phyloP scores from a whole-genome alignment of 2,329 filamentous ascomycete genomes.

The Sphaerulina populicola region DNA sequence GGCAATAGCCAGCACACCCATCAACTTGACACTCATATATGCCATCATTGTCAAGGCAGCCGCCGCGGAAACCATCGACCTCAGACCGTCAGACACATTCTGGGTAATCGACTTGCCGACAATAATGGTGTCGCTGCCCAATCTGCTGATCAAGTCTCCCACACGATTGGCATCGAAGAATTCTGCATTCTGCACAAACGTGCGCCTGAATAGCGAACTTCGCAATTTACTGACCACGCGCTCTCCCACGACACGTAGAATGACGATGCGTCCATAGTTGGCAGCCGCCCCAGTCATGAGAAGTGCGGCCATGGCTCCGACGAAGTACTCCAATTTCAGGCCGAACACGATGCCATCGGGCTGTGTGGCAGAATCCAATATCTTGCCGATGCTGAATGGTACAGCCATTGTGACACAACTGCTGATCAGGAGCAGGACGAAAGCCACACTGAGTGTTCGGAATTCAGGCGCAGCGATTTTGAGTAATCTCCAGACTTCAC shows the following conservation, averaged over 20 bases:
- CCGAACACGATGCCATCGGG: slow-evolving; percentile 67
- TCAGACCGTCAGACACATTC: slow-evolving; percentile 91
- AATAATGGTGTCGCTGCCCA: slow-evolving; percentile 94
- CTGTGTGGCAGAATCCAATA: slow-evolving; percentile 83
- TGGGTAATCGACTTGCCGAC: slow-evolving; percentile 98
- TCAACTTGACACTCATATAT: slow-evolving; percentile 88
- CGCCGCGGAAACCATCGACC: slow-evolving; percentile 78
- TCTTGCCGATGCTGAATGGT: slow-evolving; percentile 91
- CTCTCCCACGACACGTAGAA: slow-evolving; percentile 89
- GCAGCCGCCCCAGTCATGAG: slow-evolving; percentile 76
- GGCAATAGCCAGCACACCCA: slow-evolving; percentile 74
- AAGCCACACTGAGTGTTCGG: slow-evolving; percentile 68
- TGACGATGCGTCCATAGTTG: slow-evolving; percentile 89
- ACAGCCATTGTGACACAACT: slow-evolving; percentile 93
- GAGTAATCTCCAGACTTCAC: slow-evolving; percentile 77
- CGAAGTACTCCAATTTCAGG: slow-evolving; percentile 78
- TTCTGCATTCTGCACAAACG: slow-evolving; percentile 94
- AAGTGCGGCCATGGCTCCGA: slow-evolving; percentile 63
- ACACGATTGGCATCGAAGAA: slow-evolving; percentile 98
- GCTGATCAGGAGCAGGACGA: slow-evolving; percentile 77
- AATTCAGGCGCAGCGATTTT: slow-evolving; percentile 82
- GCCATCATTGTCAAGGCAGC: slow-evolving; percentile 90
- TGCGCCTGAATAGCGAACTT: slow-evolving; percentile 81
- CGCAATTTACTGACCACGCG: slow-evolving; percentile 84
- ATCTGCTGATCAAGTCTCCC: slow-evolving; percentile 87